Evolutionary conservation across 179 eudicot genomes (phyloP), one percentile per base, ranked within the genome.

Genomic region (Corrigiola litoralis): DNA sequence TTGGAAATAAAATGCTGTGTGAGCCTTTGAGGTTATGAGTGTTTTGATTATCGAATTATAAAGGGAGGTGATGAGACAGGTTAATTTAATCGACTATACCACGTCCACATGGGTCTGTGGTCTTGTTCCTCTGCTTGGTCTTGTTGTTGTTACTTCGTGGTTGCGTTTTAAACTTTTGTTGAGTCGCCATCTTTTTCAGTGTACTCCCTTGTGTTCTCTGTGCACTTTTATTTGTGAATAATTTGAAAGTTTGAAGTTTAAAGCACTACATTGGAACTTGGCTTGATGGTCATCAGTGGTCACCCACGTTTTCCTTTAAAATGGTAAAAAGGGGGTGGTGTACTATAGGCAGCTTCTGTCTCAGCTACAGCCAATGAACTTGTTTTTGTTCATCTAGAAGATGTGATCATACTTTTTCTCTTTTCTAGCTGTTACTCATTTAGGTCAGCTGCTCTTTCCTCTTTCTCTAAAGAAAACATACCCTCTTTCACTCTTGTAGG

Each of bases 401-500:
- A 33, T 25, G 41, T 53, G 41, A 46, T 72, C 34, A 3, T 67
- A 24, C 72, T 23, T 58, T n/a, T 42, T 51, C 40, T 72, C 24
- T 46, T 72, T 49, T 7, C 16, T 40, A 62, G 36, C 27, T 34
- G 11, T 42, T 50, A 58, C 63, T 65, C 55, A 16, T 65, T 6
- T 65, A 70, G 71, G 68, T 46, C 64, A 38, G 58, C 74, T 52
- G 37, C 38, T 53, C 11, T 45, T 36, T 68, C 49, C 44, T 61
- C 40, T 36, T 6, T 63, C 16, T 53, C 61, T 67, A 56, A 72
- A 63, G 47, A 61, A 76, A 58, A 23, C 69, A 48, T 65, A 80
- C 66, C 72, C 74, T 77, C 72, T 75, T 77, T 83, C 73, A 65
- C 67, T 81, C 75, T 72, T 80, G 87, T 82, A 84, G 87, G 92